Conservation (phyloP, 768 basidiomycete species). For the Austroboletus eburneus region DNA sequence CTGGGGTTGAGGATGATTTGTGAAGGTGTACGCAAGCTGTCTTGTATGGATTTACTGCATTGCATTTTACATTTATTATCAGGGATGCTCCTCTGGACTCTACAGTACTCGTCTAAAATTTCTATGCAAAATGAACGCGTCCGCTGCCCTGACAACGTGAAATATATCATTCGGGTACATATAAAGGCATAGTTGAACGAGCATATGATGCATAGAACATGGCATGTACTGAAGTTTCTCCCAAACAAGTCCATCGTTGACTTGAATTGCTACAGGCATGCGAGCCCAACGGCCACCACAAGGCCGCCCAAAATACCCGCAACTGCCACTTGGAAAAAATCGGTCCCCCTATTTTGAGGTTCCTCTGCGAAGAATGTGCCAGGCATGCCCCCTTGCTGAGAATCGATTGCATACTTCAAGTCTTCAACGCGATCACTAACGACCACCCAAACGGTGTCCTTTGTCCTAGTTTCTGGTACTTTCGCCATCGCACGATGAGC, state of each 20-base stretch:
- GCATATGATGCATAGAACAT: slow-evolving; percentile 15
- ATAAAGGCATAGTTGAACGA: slow-evolving; percentile 2
- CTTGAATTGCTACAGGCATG: slow-evolving; percentile 30
- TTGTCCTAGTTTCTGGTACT: slow-evolving; percentile 15
- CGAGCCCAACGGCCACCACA: slow-evolving; percentile 27
- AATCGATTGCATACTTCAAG: slow-evolving; percentile 30
- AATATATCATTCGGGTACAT: slow-evolving; percentile 16
- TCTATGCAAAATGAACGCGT: too few species aligned
- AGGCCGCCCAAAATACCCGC: slow-evolving; percentile 33
- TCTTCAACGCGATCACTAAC: slow-evolving; percentile 32
- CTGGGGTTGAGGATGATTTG: slow-evolving; percentile 8
- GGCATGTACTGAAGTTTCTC: not conserved
- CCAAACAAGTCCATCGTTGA: not conserved
- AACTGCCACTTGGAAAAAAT: slow-evolving; percentile 31
- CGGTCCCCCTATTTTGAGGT: slow-evolving; percentile 13
- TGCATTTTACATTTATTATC: too few species aligned
- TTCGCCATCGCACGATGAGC: slow-evolving; percentile 21
- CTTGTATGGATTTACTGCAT: not conserved
- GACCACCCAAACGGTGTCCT: slow-evolving; percentile 29
- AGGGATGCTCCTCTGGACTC: too few species aligned
- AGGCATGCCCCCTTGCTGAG: slow-evolving; percentile 30
- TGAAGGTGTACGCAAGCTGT: slow-evolving; percentile 4
- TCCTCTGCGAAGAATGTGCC: slow-evolving; percentile 25
- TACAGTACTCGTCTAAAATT: too few species aligned
- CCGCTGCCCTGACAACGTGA: too few species aligned